Evolutionary conservation across 202 grass and related monocot genomes (phyloP).

Genomic region (Hordeum pubiflorum): DNA sequence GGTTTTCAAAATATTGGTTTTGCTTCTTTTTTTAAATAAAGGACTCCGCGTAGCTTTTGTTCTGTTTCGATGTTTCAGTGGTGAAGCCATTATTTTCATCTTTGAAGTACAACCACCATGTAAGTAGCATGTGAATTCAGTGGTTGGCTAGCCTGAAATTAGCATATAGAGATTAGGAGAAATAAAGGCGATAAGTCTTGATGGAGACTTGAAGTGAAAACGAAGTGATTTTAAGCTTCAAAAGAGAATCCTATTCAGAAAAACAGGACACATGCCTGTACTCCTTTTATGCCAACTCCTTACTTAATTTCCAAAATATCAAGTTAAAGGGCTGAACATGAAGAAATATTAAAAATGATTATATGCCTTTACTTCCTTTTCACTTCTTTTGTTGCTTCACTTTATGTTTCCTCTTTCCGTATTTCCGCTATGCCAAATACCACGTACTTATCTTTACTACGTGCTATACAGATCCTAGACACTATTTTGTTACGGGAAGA

Average conservation of each 20-base stretch:
- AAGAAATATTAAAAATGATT: not conserved
- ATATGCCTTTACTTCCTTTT: not conserved
- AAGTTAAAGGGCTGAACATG: not conserved
- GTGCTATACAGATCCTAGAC: not conserved
- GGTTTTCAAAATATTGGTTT: not conserved
- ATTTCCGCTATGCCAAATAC: not conserved
- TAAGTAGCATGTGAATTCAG: conserved; percentile 7
- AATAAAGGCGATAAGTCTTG: not conserved
- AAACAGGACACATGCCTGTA: not conserved
- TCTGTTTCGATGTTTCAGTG: not conserved
- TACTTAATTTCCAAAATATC: not conserved
- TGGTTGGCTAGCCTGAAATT: not conserved
- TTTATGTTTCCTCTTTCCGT: not conserved
- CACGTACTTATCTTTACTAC: not conserved
- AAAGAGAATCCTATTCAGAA: not conserved
- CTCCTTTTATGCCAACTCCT: not conserved
- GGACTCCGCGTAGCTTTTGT: not conserved
- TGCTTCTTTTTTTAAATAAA: not conserved
- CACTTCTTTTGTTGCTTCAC: not conserved
- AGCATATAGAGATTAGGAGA: conserved; percentile 1
- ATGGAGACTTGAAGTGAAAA: conserved; percentile 29
- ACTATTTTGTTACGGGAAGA: not conserved
- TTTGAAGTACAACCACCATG: not conserved
- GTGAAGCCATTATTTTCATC: conserved; percentile 21
- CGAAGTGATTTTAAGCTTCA: conserved; percentile 4